phyloP scores from a whole-genome alignment of 257 asterid species.

The Solanum rostratum region DNA sequence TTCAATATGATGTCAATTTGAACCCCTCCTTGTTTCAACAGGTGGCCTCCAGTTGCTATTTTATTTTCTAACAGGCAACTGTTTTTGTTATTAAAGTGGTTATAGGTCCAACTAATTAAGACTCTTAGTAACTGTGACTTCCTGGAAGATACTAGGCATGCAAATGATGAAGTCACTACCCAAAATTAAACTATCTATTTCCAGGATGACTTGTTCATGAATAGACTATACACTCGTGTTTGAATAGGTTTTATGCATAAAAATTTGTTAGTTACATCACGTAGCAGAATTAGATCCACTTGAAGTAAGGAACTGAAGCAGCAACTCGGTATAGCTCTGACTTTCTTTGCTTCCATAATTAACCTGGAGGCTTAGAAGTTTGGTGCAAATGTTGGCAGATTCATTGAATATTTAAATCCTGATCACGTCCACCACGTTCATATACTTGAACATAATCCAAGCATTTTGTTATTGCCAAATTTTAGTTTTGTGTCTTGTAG shows the following conservation, averaged over 20 bases:
- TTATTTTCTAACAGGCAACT: not conserved
- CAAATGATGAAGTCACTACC: not conserved
- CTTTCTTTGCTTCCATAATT: not conserved
- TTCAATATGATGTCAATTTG: conserved; percentile 51
- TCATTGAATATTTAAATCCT: not conserved
- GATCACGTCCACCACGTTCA: not conserved
- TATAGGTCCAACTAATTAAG: not conserved
- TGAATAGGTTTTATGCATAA: not conserved
- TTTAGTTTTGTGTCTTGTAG: not conserved
- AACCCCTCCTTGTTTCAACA: conserved; percentile 77
- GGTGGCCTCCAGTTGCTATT: conserved; percentile 21
- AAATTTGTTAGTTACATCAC: not conserved
- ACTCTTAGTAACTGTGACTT: not conserved
- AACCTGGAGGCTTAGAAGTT: not conserved
- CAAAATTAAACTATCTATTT: not conserved
- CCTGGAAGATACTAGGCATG: not conserved
- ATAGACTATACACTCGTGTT: not conserved
- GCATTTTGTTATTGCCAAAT: not conserved
- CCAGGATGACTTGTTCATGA: not conserved
- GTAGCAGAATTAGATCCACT: not conserved
- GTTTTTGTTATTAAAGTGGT: not conserved
- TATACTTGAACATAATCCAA: not conserved
- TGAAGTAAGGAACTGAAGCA: not conserved
- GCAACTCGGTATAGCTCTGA: not conserved
- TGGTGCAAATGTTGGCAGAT: not conserved